Base-by-base conservation (phyloP, 164 flowering plant species). In the Aristolochia contorta region DNA sequence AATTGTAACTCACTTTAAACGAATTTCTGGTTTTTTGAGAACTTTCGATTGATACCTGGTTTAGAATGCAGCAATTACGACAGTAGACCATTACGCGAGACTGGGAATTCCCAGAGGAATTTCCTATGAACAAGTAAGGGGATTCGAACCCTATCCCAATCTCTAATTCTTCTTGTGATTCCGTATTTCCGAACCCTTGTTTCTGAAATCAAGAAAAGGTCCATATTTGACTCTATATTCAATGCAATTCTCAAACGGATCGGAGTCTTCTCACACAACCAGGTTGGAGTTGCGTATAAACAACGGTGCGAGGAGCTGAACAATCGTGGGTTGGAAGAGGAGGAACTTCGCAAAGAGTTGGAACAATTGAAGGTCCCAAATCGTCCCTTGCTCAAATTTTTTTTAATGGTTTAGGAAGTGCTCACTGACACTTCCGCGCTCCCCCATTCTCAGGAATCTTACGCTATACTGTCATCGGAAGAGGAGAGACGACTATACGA, bases 31-130 rank as follows among this genome's bases (percentile, higher is more conserved):
- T 37, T 8, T 72, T 25, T 72, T 25, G 51, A 24, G 53, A 56
- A 47, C 61, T 67, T 60, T 61, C 79, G 65, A 79, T 62, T 20
- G 61, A 37, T 46, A 47, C 65, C 54, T 60, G 60, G 51, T 66
- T 74, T 75, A 77, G 84, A 77, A 57, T 85, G 89, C 97, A 91
- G 97, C 90, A 23, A 88, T 91, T 47, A 86, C 97, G 14, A 85
- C 82, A 32, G 87, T 60, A 0, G 87, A 91, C 71, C 83, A 86
- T 70, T 91, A 91, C 54, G 91, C 77, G 5, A 78, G 73, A 58
- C 84, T 91, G 25, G 91, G 88, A 46, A 63, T 91, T 57, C 75
- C 37, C 12, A 80, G 77, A 69, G 75, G 75, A 45, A 83, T 90
- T 67, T 63, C 94, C 0, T 79, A 77, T 61, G 87, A 84, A 46